Evolutionary conservation across 2,329 filamentous ascomycete genomes (phyloP), one percentile per base, ranked within the genome.

Genomic region (Furcasterigmium sp.): DNA sequence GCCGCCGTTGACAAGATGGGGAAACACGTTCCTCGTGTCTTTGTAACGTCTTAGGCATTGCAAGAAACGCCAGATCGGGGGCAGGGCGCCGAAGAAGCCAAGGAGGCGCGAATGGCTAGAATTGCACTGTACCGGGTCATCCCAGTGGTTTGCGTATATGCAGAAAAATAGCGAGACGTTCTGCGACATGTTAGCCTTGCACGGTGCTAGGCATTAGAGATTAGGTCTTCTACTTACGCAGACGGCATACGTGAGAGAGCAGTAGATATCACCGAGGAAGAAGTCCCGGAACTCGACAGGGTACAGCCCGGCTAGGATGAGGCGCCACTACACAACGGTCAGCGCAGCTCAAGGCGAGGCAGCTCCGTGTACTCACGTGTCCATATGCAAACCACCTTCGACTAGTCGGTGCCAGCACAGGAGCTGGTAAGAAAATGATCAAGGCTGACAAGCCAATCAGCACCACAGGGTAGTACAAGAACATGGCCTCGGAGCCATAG

Each of bases 231-330:
- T 19, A 78, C 85, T 69, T 73, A 91, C 87, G 47, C 87, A 85
- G 64, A 88, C 87, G 14, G 85, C 78, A 63, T 98, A 98, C 6
- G 91, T 95, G 44, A 95, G 73, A 3, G 93, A 97, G 64, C 91
- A 97, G 63, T 95, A 95, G 74, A 97, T 96, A 60, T 98, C 93
- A 41, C 93, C 93, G 0, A 97, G 76, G 64, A 96, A 97, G 67
- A 98, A 97, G 64, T 98, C 93, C 45, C 91, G 81, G 61, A 97
- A 98, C 60, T 97, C 91, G 39, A 98, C 93, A 2, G 89, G 89
- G 56, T 94, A 96, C 17, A 95, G 61, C 4, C 91, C 91, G 13
- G 91, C 88, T 39, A 91, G 76, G 42, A 94, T 68, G 15, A 97
- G 72, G 47, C 93, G 87, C 78, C 87, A 94, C 85, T 93, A 50